A percentile compares a stretch with the other conserved stretches of the same genome.
These are phyloP conservation scores for Herpetomonas tarakana DNA, from an alignment of 208 protist genomes.

Conservation along the genomic window DNA sequence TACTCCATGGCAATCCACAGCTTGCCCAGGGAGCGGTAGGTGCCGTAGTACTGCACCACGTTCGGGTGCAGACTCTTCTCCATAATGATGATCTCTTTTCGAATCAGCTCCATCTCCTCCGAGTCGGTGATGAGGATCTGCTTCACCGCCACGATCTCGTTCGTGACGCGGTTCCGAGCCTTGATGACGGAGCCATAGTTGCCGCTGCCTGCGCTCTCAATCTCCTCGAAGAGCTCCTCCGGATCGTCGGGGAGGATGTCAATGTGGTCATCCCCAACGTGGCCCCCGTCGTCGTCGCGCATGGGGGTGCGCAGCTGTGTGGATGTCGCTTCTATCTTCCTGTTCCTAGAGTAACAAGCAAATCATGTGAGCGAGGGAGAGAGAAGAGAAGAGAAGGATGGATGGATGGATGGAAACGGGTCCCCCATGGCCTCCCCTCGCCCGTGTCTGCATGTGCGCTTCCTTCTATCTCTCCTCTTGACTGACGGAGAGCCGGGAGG, in stretches of 20 bases:
- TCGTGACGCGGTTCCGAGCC: constrained; percentile 74
- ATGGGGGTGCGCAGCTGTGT: too few species aligned
- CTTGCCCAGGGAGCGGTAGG: constrained; percentile 77
- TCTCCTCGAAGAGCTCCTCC: constrained; percentile 74
- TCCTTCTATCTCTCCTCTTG: too few species aligned
- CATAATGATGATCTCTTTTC: constrained; percentile 87
- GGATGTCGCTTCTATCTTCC: too few species aligned
- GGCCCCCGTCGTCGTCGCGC: background rate
- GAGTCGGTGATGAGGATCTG: constrained; percentile 81
- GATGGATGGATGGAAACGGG: too few species aligned
- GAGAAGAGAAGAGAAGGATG: too few species aligned
- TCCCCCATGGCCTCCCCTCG: too few species aligned
- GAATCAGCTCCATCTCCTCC: constrained; percentile 72
- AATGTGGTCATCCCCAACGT: constrained; percentile 14
- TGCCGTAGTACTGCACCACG: constrained; percentile 87
- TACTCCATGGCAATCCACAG: constrained; percentile 94
- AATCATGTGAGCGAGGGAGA: too few species aligned
- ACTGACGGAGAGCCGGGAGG: too few species aligned
- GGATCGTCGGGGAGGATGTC: constrained; percentile 68
- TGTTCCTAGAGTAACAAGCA: too few species aligned
- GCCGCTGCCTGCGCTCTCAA: constrained; percentile 87
- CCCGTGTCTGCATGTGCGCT: too few species aligned
- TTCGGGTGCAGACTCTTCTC: constrained; percentile 81
- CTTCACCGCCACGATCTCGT: constrained; percentile 87
- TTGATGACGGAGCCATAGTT: constrained; percentile 98